Base-by-base conservation (phyloP, 495 filamentous ascomycete species). In the Talaromyces liani region DNA sequence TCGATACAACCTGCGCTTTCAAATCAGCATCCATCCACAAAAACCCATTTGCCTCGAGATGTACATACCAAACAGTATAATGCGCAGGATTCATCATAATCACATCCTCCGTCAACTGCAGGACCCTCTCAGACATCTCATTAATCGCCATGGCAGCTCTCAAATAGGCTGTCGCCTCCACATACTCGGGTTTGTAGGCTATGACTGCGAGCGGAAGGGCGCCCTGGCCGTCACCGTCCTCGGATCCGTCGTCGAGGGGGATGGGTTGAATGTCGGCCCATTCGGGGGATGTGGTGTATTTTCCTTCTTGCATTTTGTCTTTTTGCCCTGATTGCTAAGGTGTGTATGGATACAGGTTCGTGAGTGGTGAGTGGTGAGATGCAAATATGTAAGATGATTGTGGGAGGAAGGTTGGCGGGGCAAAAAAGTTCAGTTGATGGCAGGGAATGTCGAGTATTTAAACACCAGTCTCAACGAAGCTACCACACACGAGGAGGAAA, bases 1-100 rank as follows among this genome's bases (percentile, higher is more conserved):
- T 63, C 94, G 87, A 79, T 96, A 98, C 45, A 98, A 87, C 86
- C 86, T 88, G 64, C n/a, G n/a, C n/a, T n/a, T n/a, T 47, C 55
- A 36, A 41, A 25, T 36, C 8, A 57, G 25, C 31, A 4, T 27
- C 31, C n/a, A 62, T 27, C n/a, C n/a, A n/a, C n/a, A n/a, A n/a
- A n/a, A n/a, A n/a, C n/a, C n/a, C n/a, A n/a, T n/a, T n/a, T n/a
- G n/a, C n/a, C n/a, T n/a, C n/a, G n/a, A n/a, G n/a, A n/a, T n/a
- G n/a, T 5, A 70, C 73, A 66, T 72, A 88, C 94, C 94, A 98
- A 62, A 98, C 91, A 6, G 95, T 98, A 77, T 98, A 98, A 73
- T 98, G 95, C 9, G 93, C 91, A 6, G 94, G 91, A 74, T 98
- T 98, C 84, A 97, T 85, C 18, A 78, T 74, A 70, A 98, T 98